Evolutionary conservation across 225 moss, liverwort and hornwort species (phyloP), one percentile per base, ranked within the genome.

Genomic region (Bryum argenteum): DNA sequence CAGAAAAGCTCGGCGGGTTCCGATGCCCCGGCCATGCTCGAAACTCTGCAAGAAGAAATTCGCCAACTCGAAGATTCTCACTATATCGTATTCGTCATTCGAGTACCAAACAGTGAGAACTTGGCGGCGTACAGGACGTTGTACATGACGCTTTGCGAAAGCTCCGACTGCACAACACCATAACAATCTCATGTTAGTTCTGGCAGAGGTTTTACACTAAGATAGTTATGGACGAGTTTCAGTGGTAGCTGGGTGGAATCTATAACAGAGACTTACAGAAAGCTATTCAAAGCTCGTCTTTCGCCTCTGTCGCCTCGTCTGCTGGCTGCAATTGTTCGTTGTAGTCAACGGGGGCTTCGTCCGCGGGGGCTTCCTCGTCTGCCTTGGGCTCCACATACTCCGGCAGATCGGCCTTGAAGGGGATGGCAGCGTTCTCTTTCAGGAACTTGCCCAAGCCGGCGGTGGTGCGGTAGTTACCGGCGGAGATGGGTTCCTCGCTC

Each of bases 381-480:
- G 33, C 47, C 20, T 56, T n/a, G 17, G 75, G 39, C 54, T 74
- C 74, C 9, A 76, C 75, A 8, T 80, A 67, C 71, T 76, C 78
- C 1, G 90, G 82, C 53, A 82, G 81, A 71, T 86, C 88, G 0
- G 89, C 75, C 11, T 84, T 82, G 75, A 96, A 96, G 8, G 87
- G 74, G 80, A 91, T 84, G 21, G 89, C 74, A 6, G 88, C 88
- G 54, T 96, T 83, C 57, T 74, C 83, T 59, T 89, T 91, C 67
- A 96, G 57, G 62, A 93, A 91, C 74, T 80, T 87, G n/a, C 89
- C 74, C 52, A 91, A 85, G 9, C 83, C 88, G 40, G 89, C 84
- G 14, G 89, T 72, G 13, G 91, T 93, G 55, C 95, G 81, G 56
- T 87, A 83, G 10, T 79, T 47, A 15, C 85, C 88, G 2, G 82